These are phyloP conservation scores for Suillus weaverae DNA, from an alignment of 768 basidiomycete genomes.

Conservation along the genomic window DNA sequence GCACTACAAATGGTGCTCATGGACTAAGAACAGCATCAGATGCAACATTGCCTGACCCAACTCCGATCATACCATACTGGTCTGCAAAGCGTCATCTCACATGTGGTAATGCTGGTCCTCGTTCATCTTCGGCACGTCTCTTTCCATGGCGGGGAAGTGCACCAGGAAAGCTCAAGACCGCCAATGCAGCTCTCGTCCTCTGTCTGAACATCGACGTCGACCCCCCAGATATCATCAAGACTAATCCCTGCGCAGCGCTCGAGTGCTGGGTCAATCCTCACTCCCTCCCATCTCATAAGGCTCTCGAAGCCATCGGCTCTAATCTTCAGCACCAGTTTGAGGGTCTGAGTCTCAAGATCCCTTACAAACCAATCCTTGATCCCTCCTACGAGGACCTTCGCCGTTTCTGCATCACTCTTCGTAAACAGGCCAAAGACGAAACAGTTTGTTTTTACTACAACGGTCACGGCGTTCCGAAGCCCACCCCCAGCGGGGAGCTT, in stretches of 20 bases:
- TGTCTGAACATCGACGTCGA: slow-evolving; percentile 98
- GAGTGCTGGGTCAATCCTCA: slow-evolving; percentile 99
- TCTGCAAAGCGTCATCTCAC: slow-evolving; percentile 89
- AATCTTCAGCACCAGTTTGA: slow-evolving; percentile 97
- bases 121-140: slow-evolving; percentile 61
- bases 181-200: slow-evolving; percentile 83
- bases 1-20: slow-evolving; percentile 32
- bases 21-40: slow-evolving; percentile 44
- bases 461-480: slow-evolving; percentile 97
- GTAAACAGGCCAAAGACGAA: slow-evolving; percentile 90
- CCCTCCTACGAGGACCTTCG: slow-evolving; percentile 93
- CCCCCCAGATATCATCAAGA: slow-evolving; percentile 97
- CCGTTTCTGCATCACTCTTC: slow-evolving; percentile 77
- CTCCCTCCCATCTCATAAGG: slow-evolving; percentile 88
- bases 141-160: slow-evolving; percentile 79
- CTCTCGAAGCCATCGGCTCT: slow-evolving; percentile 88
- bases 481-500: slow-evolving; percentile 91
- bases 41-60: slow-evolving; percentile 44
- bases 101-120: slow-evolving; percentile 81
- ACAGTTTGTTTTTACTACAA: slow-evolving; percentile 97
- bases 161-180: slow-evolving; percentile 87
- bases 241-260: slow-evolving; percentile 89
- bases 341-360: slow-evolving; percentile 89
- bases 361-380: slow-evolving; percentile 93
- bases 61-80: slow-evolving; percentile 80